Evolutionary conservation across 441 rosid genomes (phyloP), one percentile per base, ranked within the genome.

Genomic region (Rhodomyrtus psidioides): DNA sequence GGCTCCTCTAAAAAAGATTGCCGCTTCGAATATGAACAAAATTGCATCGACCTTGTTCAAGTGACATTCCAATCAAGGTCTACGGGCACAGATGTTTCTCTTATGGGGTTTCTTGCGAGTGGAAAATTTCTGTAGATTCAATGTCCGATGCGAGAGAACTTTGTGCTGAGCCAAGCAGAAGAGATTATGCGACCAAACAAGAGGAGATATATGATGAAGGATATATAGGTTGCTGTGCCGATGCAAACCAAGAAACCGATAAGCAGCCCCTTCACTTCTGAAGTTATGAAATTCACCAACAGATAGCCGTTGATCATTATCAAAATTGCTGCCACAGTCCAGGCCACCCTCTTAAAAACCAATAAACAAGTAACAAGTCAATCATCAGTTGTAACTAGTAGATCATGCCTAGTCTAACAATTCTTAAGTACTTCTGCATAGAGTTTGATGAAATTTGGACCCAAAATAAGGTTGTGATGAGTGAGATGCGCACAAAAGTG

Each of bases 261-360:
- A 28, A 82, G 26, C n/a, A 82, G 17, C 24, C 84, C 84, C 59
- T 19, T 53, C 27, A 82, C 84, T 42, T 53, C 84, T 15, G 84
- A 82, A 30, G 59, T 21, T 13, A 82, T 82, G 26, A 82, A 53
- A 55, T 82, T 46, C 84, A 24, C 59, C 44, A 82, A 56, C 62
- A 82, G 84, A 82, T 82, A 82, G 44, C 84, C 84, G 26, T 82
- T 82, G 49, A 82, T 82, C 84, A 82, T 55, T 23, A 82, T 82
- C 49, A 82, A 26, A 30, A 82, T 53, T 27, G 84, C 46, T 6
- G 84, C 84, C 55, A 82, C 84, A 24, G 46, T 82, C 84, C 84
- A 82, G n/a, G 84, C 56, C 56, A 53, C 84, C 60, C 59, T 82
- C 84, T 82, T 42, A 24, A 30, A 54, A 21, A 55, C 17, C 53